These are phyloP conservation scores for Mycena maculata DNA, from an alignment of 768 basidiomycete species.

Conservation along the genomic window DNA sequence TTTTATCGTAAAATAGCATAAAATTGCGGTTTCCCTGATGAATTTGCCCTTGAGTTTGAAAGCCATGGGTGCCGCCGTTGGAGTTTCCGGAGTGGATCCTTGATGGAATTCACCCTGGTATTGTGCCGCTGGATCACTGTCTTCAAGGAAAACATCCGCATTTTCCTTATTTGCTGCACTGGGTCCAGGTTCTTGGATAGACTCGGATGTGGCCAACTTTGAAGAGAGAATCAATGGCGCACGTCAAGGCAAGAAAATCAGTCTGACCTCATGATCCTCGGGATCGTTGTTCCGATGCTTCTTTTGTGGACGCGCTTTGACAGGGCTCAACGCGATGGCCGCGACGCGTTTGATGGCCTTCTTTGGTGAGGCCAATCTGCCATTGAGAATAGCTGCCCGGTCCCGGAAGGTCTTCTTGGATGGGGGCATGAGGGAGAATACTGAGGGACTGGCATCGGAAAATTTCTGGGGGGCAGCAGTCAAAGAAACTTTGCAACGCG, in stretches of 20 bases:
- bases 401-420: too few species aligned
- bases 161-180: neutral
- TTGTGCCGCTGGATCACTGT: neutral
- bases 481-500: constrained; percentile 23
- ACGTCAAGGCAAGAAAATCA: neutral
- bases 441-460: too few species aligned
- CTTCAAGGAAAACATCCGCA: constrained; percentile 8
- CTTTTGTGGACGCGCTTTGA: constrained; percentile 18
- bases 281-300: constrained; percentile 11
- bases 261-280: constrained; percentile 2
- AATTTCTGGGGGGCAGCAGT: too few species aligned
- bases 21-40: too few species aligned
- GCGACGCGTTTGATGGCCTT: too few species aligned
- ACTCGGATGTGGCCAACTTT: neutral
- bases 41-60: constrained; percentile 9
- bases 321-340: neutral
- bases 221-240: neutral
- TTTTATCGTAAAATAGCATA: too few species aligned
- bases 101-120: constrained; percentile 12
- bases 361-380: neutral
- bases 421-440: too few species aligned
- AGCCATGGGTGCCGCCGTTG: constrained; percentile 5
- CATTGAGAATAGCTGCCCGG: too few species aligned
- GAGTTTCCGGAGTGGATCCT: constrained; percentile 15
- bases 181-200: neutral